These are phyloP conservation scores for Candida nanaspora DNA, from an alignment of 805 yeast species.

Conservation along the genomic window DNA sequence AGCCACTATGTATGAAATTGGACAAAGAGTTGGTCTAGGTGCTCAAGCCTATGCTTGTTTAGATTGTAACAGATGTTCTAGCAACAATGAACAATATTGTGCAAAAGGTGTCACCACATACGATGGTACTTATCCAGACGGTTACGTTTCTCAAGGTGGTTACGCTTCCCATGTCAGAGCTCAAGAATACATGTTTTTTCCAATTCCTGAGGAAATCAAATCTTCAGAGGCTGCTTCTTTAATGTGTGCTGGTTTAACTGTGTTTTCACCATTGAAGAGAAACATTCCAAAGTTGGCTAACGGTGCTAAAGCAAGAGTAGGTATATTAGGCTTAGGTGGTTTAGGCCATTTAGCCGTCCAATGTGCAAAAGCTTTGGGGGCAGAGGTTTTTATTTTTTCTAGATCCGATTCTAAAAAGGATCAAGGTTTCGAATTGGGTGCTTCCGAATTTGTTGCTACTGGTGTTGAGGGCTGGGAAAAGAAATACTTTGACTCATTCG, in stretches of 20 bases:
- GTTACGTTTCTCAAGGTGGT: constrained; percentile 34
- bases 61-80: constrained; percentile 28
- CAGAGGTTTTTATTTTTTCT: constrained; percentile 37
- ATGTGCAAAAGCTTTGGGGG: constrained; percentile 37
- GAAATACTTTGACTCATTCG: constrained; percentile 26
- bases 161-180: constrained; percentile 41
- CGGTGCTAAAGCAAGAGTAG: constrained; percentile 29
- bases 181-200: constrained; percentile 37
- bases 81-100: constrained; percentile 40
- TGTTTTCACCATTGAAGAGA: constrained; percentile 40
- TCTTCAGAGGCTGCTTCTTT: constrained; percentile 39
- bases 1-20: constrained; percentile 29
- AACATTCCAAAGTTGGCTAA: constrained; percentile 23
- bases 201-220: constrained; percentile 36
- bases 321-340: constrained; percentile 40
- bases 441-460: constrained; percentile 38
- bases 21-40: constrained; percentile 41
- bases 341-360: constrained; percentile 41
- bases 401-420: constrained; percentile 32
- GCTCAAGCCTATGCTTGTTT: constrained; percentile 34
- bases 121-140: constrained; percentile 29
- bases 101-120: constrained; percentile 33
- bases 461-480: constrained; percentile 35
- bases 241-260: constrained; percentile 47
- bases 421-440: constrained; percentile 34